These are phyloP conservation scores for Candida mesenterica DNA, from an alignment of 1,139 yeast species.

Conservation along the genomic window DNA sequence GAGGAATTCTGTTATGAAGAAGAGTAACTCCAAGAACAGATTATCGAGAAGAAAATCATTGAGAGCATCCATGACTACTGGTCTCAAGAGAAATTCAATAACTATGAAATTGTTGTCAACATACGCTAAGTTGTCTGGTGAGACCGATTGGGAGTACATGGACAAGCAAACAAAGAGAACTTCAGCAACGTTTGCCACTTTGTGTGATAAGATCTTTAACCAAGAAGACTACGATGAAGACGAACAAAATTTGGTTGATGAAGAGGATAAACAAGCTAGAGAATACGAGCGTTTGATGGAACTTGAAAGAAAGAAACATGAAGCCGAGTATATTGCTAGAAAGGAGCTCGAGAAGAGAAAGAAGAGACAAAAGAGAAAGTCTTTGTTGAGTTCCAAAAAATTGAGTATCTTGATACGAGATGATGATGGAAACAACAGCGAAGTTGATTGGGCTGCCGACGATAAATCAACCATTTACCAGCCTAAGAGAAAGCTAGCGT, in stretches of 20 bases:
- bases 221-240: conserved; percentile 55
- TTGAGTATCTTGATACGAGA: conserved; percentile 38
- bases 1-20: conserved; percentile 32
- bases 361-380: conserved; percentile 44
- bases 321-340: conserved; percentile 46
- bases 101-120: conserved; percentile 68
- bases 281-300: conserved; percentile 52
- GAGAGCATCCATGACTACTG: conserved; percentile 42
- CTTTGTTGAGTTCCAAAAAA: conserved; percentile 41
- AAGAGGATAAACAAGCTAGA: conserved; percentile 49
- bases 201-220: conserved; percentile 73
- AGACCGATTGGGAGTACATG: conserved; percentile 67
- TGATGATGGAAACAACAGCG: conserved; percentile 30
- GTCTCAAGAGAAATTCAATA: conserved; percentile 64
- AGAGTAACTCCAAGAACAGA: conserved; percentile 31
- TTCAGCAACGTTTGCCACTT: conserved; percentile 71
- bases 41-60: conserved; percentile 39
- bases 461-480: conserved; percentile 28
- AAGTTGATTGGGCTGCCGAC: conserved; percentile 25
- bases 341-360: conserved; percentile 47
- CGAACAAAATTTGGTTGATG: conserved; percentile 50
- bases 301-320: conserved; percentile 49
- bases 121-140: conserved; percentile 67
- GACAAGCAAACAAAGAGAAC: conserved; percentile 75
- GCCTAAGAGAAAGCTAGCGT: conserved; percentile 40